A percentile compares a stretch with the other conserved stretches of the same genome.
phyloP scores from a whole-genome alignment of 495 filamentous ascomycete species.

The Echria macrotheca region DNA sequence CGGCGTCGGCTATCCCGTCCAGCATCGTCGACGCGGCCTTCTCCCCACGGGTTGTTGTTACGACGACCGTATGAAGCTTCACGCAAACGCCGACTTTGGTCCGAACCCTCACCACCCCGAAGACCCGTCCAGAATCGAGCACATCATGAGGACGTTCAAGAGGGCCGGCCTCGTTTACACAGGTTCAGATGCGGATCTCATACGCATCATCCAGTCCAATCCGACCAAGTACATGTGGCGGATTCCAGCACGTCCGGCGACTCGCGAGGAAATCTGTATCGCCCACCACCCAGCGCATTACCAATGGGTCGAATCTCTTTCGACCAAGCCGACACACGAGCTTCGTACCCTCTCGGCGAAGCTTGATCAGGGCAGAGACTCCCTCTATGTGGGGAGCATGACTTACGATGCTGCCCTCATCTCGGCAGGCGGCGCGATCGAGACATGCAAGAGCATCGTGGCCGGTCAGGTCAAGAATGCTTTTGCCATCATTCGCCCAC shows the following conservation, averaged over 20 bases:
- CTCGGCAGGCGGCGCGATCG: slow-evolving; percentile 91
- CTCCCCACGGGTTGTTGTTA: slow-evolving; percentile 78
- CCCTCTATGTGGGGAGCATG: slow-evolving; percentile 80
- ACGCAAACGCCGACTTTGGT: slow-evolving; percentile 69
- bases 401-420: slow-evolving; percentile 76
- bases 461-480: slow-evolving; percentile 79
- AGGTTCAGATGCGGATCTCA: slow-evolving; percentile 42
- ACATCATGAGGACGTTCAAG: slow-evolving; percentile 82
- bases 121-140: slow-evolving; percentile 82
- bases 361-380: slow-evolving; percentile 64
- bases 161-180: slow-evolving; percentile 64
- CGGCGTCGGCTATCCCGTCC: slow-evolving; percentile 17
- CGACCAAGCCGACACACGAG: slow-evolving; percentile 45
- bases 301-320: slow-evolving; percentile 66
- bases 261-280: slow-evolving; percentile 65
- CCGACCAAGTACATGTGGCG: slow-evolving; percentile 61
- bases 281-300: slow-evolving; percentile 74
- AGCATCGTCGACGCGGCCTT: slow-evolving; percentile 23
- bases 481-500: slow-evolving; percentile 89
- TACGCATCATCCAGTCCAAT: slow-evolving; percentile 38
- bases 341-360: slow-evolving; percentile 52
- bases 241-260: slow-evolving; percentile 71
- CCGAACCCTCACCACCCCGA: slow-evolving; percentile 79
- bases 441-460: slow-evolving; percentile 83
- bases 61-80: slow-evolving; percentile 87